Percentiles rank a stretch among this genome's conserved stretches.
Evolutionary conservation across 345 rosid species (phyloP).

Genomic region (Heritiera littoralis): DNA sequence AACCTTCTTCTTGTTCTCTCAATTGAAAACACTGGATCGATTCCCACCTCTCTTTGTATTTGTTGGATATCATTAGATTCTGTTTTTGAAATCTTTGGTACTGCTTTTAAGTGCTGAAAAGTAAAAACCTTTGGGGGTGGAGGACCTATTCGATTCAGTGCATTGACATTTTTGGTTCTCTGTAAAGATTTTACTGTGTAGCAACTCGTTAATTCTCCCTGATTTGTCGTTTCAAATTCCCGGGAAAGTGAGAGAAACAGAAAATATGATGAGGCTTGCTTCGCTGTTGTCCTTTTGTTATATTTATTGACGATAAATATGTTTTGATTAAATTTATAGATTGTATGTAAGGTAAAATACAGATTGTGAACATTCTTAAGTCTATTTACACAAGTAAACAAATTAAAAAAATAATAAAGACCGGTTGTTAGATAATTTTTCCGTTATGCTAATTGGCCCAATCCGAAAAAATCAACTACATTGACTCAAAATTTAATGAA

Average conservation of each 20-base stretch:
- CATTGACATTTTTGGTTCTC: slow-evolving; percentile 21
- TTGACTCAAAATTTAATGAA: no score
- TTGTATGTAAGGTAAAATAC: no score
- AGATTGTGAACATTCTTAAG: no score
- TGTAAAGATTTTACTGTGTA: slow-evolving; percentile 26
- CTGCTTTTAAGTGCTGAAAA: slow-evolving; percentile 2
- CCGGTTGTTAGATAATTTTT: no score
- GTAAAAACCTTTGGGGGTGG: not conserved
- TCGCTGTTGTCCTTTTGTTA: no score
- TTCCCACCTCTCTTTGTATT: slow-evolving; percentile 26
- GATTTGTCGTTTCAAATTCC: slow-evolving; percentile 28
- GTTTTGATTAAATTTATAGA: no score
- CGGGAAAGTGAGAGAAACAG: slow-evolving; percentile 7
- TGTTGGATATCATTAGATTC: not conserved
- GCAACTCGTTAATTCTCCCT: slow-evolving; percentile 25
- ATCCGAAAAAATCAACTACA: no score
- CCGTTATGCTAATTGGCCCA: no score
- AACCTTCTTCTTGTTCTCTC: not conserved
- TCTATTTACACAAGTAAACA: no score
- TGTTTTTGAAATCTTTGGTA: slow-evolving; percentile 1
- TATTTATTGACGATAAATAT: no score
- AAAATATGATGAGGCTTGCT: no score
- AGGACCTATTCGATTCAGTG: slow-evolving; percentile 25
- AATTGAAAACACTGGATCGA: slow-evolving; percentile 19
- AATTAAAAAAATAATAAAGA: no score